Evolutionary conservation across 768 basidiomycete species (phyloP), one percentile per base, ranked within the genome.

Genomic region (Tremella mesenterica): DNA sequence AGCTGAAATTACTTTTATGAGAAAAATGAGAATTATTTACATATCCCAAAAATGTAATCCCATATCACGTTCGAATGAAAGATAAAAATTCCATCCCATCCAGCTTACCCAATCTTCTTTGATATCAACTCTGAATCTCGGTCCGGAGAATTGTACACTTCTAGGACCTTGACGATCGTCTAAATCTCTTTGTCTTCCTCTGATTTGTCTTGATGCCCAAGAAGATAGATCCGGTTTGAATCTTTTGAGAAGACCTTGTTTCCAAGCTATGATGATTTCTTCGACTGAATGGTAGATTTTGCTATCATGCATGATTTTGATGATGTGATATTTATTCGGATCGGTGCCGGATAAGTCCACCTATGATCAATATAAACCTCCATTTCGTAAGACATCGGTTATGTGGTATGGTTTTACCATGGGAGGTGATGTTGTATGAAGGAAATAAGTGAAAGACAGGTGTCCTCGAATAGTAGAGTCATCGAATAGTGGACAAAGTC

Each of bases 1-100:
- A 31, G 23, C 47, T n/a, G n/a, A n/a, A 29, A 13, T 9, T 47
- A 16, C 83, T 75, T 60, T 83, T 78, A 80, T 80, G 83, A 20
- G 82, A 67, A 53, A 76, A 3, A 27, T 7, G 27, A 31, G 6
- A 79, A 57, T 18, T 8, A 20, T 31, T 48, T 10, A 48, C 47
- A 68, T 67, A 34, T 60, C 54, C 53, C 58, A 60, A 28, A 65
- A 48, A 20, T 56, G 50, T 27, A 63, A 29, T 13, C 60, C 83
- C 82, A 84, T 83, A 61, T 84, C 83, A 26, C 81, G 68, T 51
- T 82, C 81, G 62, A 83, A 84, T 46, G 80, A 79, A 27, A 83
- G 74, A 56, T 41, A 48, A 27, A 53, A 57, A 7, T 31, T 4
- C 18, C 41, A 61, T n/a, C 41, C 57, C 53, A 54, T 80, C 83